Conservation (phyloP, 2,329 filamentous ascomycete species). For the Fusarium staphyleae region DNA sequence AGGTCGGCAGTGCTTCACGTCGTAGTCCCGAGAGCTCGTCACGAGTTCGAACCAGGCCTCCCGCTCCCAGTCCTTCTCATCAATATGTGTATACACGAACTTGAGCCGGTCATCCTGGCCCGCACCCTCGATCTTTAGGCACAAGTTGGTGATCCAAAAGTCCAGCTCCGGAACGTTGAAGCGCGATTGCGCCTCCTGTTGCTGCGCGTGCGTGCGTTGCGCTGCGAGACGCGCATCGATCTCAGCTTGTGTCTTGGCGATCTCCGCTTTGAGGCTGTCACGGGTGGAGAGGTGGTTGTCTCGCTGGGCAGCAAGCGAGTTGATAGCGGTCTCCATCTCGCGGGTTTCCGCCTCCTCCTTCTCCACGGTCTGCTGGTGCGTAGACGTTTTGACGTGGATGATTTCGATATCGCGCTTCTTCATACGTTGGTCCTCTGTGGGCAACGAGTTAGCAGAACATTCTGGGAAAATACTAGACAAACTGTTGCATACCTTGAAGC, state of each 20-base stretch:
- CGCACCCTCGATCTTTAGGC: constrained; percentile 87
- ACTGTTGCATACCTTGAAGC: constrained; percentile 74
- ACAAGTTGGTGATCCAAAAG: constrained; percentile 94
- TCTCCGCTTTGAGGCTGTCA: constrained; percentile 66
- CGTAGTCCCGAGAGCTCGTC: constrained; percentile 82
- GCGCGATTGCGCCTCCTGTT: constrained; percentile 82
- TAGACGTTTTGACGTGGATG: constrained; percentile 71
- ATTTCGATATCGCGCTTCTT: constrained; percentile 89
- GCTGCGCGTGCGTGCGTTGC: constrained; percentile 73
- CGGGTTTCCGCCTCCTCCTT: constrained; percentile 79
- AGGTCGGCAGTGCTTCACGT: constrained; percentile 80
- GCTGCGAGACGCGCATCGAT: constrained; percentile 75
- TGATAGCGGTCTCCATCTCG: constrained; percentile 73
- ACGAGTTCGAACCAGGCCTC: constrained; percentile 95
- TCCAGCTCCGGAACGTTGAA: constrained; percentile 93
- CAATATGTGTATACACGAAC: constrained; percentile 87
- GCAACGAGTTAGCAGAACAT: not conserved
- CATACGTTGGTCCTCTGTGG: constrained; percentile 86
- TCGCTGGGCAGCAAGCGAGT: constrained; percentile 64
- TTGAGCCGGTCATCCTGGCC: constrained; percentile 85
- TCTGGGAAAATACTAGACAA: not conserved
- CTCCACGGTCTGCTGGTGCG: constrained; percentile 75
- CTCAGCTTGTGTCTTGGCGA: constrained; percentile 71
- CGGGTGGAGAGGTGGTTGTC: constrained; percentile 65
- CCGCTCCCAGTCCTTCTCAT: constrained; percentile 85